A percentile compares a stretch with the other conserved stretches of the same genome.
Conservation (phyloP, 1,284 basidiomycete genomes). For the Cutaneotrichosporon cutaneum region DNA sequence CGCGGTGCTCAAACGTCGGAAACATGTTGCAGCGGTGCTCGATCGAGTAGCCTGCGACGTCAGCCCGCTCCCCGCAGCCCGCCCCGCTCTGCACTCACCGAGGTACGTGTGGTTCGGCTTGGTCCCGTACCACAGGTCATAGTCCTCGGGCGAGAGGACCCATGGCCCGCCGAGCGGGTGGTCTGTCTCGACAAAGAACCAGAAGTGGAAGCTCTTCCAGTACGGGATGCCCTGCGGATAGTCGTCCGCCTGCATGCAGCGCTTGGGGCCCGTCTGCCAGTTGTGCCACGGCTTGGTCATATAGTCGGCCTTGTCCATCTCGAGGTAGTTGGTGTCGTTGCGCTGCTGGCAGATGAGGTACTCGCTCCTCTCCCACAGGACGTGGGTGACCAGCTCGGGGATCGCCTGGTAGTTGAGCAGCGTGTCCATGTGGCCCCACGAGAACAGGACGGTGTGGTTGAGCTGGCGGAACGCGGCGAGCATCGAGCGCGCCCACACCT, state of each 20-base stretch:
- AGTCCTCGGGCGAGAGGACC: conserved; percentile 49
- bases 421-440: conserved; percentile 33
- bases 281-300: conserved; percentile 18
- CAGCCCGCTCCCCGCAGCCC: no score
- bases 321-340: conserved; percentile 27
- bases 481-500: conserved; percentile 32
- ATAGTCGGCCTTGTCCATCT: conserved; percentile 15
- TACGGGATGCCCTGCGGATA: conserved; percentile 41
- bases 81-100: conserved; percentile 15
- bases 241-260: conserved; percentile 28
- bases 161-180: conserved; percentile 43
- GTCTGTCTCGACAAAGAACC: conserved; percentile 40
- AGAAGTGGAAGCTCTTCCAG: conserved; percentile 46
- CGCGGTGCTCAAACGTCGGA: conserved; percentile 24
- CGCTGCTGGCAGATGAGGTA: conserved; percentile 25
- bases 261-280: conserved; percentile 14
- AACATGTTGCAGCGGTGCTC: conserved; percentile 40
- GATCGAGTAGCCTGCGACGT: conserved; percentile 45
- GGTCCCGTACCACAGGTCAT: conserved; percentile 16
- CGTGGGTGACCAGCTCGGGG: conserved; percentile 31
- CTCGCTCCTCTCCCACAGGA: conserved; percentile 33
- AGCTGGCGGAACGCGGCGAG: conserved; percentile 31
- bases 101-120: conserved; percentile 41
- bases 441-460: conserved; percentile 39
- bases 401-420: conserved; percentile 41